Evolutionary conservation across 805 yeast genomes (phyloP), one percentile per base, ranked within the genome.

Genomic region (Cyberlindnera lachancei): DNA sequence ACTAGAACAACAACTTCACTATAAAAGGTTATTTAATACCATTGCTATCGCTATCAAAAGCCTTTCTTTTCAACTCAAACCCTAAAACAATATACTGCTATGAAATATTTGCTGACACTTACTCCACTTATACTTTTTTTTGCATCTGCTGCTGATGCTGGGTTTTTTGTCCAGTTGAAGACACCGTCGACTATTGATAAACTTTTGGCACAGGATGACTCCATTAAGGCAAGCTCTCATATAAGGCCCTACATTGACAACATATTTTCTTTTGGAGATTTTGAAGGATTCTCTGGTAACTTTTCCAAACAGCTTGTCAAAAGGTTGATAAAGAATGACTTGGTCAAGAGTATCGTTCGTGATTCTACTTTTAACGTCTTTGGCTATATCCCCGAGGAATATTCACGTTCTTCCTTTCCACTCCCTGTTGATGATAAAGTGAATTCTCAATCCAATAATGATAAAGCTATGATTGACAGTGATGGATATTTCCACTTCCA

Each of bases 211-310:
- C 16, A 23, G 2, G 51, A 48, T 27, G 53, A 48, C 23, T 29
- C 53, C 4, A 39, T 44, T 15, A 38, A 39, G n/a, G 33, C 55
- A 7, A 47, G 58, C 21, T 58, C 69, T 18, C 68, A 73, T 46
- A 56, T 68, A 32, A 52, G 72, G 39, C 60, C 66, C 23, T 54
- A 63, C 25, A 52, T 83, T 18, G 60, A 64, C 10, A 64, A 68
- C 34, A 61, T 70, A 10, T 75, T 75, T 42, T 66, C 81, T 0
- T 74, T 85, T 47, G 94, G 94, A 1, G 66, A 65, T 15, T 80
- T 83, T 49, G 73, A 70, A 41, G 94, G 82, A 0, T 72, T 86
- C 39, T 66, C 79, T 0, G 86, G 87, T 1, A 67, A 66, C 34
- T 73, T 79, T 50, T 61, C 77, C 9, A 52, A 56, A 18, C 71